Conservation (phyloP, 192 early-diverging fungal species). For the Dispira simplex region DNA sequence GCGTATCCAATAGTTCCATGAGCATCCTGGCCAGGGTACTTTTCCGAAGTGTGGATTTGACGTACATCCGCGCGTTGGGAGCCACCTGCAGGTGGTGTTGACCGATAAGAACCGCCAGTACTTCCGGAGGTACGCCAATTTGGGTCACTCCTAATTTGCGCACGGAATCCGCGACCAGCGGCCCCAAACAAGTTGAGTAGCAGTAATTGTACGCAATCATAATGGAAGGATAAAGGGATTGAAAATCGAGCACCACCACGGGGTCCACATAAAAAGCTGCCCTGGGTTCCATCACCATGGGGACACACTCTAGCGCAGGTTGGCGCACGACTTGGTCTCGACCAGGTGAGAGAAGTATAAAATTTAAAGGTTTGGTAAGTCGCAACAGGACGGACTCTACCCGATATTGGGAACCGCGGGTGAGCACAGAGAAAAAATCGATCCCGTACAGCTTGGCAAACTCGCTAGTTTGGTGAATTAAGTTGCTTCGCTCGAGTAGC, state of each 20-base stretch:
- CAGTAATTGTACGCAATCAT: slow-evolving; percentile 98
- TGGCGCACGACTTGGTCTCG: slow-evolving; percentile 54
- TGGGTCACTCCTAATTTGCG: slow-evolving; percentile 35
- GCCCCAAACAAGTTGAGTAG: slow-evolving; percentile 81
- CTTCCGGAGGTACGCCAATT: slow-evolving; percentile 37
- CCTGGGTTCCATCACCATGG: slow-evolving; percentile 77
- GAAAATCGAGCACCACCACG: slow-evolving; percentile 81
- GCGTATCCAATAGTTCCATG: slow-evolving; percentile 70
- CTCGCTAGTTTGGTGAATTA: slow-evolving; percentile 58
- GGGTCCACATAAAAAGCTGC: slow-evolving; percentile 74
- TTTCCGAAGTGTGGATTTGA: slow-evolving; percentile 63
- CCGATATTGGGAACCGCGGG: slow-evolving; percentile 81
- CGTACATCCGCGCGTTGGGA: slow-evolving; percentile 77
- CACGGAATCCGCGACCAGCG: neutral
- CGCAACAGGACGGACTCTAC: slow-evolving; percentile 74
- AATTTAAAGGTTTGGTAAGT: slow-evolving; percentile 63
- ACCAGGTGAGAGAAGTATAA: slow-evolving; percentile 58
- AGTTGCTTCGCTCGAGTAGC: slow-evolving; percentile 51
- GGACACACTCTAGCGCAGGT: slow-evolving; percentile 71
- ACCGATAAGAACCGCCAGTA: slow-evolving; percentile 36
- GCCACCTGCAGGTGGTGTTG: slow-evolving; percentile 25
- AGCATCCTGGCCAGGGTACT: slow-evolving; percentile 75
- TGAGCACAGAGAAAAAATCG: slow-evolving; percentile 72
- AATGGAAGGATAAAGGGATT: slow-evolving; percentile 84
- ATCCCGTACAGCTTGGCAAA: slow-evolving; percentile 87